These are phyloP conservation scores for Candida nitratophila DNA, from an alignment of 805 yeast species.

Conservation along the genomic window DNA sequence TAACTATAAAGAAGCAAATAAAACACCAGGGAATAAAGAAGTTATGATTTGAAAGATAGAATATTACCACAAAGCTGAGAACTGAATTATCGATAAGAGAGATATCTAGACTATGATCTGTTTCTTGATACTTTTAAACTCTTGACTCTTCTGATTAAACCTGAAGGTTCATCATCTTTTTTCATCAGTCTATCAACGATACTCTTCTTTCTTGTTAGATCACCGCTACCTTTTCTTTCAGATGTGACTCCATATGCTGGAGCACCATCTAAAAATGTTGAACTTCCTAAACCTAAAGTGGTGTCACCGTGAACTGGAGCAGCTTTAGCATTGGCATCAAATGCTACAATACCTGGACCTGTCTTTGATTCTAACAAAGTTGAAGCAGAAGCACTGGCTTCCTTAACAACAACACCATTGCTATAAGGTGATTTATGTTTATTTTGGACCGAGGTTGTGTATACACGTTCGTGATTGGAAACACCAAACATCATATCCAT, in stretches of 20 bases:
- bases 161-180: conserved; percentile 27
- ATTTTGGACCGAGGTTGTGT: conserved; percentile 15
- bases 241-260: conserved; percentile 51
- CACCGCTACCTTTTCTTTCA: conserved; percentile 31
- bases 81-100: too few relatives aligned
- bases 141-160: conserved; percentile 77
- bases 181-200: conserved; percentile 54
- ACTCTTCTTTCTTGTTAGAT: conserved; percentile 78
- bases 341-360: conserved; percentile 48
- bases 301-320: conserved; percentile 78
- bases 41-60: too few relatives aligned
- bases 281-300: conserved; percentile 83
- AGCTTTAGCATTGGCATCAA: conserved; percentile 65
- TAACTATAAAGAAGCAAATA: neutral
- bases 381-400: conserved; percentile 18
- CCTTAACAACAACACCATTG: conserved; percentile 24
- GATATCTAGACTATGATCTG: too few relatives aligned
- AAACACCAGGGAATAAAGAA: too few relatives aligned
- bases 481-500: conserved; percentile 76
- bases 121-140: conserved; percentile 71
- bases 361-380: conserved; percentile 36
- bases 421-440: conserved; percentile 20
- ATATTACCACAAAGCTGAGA: too few relatives aligned
- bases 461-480: conserved; percentile 37
- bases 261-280: conserved; percentile 93